Percentiles rank a stretch among this genome's conserved stretches.
Evolutionary conservation across 2,329 filamentous ascomycete genomes (phyloP).

Genomic region (Chaetomiaceae sp.): DNA sequence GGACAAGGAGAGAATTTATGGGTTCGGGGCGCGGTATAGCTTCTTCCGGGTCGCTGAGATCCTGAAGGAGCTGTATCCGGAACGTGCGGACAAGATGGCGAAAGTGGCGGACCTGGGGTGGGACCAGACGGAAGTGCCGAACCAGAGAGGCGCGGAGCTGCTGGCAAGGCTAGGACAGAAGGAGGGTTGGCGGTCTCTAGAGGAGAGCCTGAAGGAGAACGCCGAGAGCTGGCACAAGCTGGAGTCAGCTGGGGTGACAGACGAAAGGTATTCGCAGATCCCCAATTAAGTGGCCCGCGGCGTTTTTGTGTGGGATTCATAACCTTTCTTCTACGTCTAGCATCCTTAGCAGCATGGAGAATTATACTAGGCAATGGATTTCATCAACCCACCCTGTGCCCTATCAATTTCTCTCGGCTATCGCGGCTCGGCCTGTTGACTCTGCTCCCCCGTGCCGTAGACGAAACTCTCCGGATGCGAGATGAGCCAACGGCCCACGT

Average conservation of each 20-base stretch:
- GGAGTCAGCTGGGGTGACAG: conserved; percentile 9
- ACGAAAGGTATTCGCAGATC: conserved; percentile 2
- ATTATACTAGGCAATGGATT: too few species aligned
- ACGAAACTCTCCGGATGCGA: too few species aligned
- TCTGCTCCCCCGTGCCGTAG: too few species aligned
- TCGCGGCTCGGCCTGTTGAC: too few species aligned
- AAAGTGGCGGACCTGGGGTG: conserved; percentile 26
- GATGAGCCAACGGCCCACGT: too few species aligned
- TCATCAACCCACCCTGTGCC: too few species aligned
- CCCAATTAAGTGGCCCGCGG: not conserved
- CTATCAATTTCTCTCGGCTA: too few species aligned
- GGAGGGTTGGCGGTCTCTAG: conserved; percentile 30
- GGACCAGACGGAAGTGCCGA: conserved; percentile 33
- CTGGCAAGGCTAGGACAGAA: conserved; percentile 28
- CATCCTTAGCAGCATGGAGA: too few species aligned
- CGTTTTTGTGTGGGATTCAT: too few species aligned
- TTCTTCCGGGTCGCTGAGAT: conserved; percentile 30
- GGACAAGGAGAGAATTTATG: conserved; percentile 31
- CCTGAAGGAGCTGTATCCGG: conserved; percentile 29
- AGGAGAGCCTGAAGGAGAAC: conserved; percentile 31
- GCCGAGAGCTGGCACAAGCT: conserved; percentile 23
- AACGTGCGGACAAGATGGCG: conserved; percentile 24
- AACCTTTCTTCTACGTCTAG: too few species aligned
- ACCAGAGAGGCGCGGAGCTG: conserved; percentile 26
- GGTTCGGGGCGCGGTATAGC: conserved; percentile 31